These are phyloP conservation scores for Passiflora organensis DNA, from an alignment of 345 rosid genomes.

Conservation along the genomic window DNA sequence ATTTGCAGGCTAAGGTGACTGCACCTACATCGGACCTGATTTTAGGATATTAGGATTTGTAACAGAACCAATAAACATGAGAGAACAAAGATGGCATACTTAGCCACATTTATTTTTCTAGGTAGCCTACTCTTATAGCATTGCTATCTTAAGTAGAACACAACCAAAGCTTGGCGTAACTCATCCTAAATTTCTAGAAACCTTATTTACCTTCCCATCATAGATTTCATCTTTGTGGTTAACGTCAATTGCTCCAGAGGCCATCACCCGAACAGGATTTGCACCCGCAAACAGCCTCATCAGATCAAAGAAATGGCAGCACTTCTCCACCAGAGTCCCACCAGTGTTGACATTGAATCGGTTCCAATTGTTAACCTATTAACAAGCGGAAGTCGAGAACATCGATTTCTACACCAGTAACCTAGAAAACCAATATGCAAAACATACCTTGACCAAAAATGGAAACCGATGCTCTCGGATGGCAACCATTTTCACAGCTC, in stretches of 20 bases:
- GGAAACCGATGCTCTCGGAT: conserved; percentile 91
- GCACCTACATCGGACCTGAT: background rate
- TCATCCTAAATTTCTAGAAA: no score
- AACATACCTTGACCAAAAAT: conserved; percentile 77
- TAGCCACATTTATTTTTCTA: no score
- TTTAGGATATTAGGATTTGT: no score
- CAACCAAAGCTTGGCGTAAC: background rate
- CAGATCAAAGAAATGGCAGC: conserved; percentile 96
- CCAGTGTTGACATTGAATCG: conserved; percentile 85
- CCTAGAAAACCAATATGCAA: conserved; percentile 12
- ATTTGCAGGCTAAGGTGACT: background rate
- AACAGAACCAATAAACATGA: background rate
- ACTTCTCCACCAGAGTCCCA: conserved; percentile 94
- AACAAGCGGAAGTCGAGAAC: conserved; percentile 14
- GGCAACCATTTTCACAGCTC: conserved; percentile 81
- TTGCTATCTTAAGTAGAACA: background rate
- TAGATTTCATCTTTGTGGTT: conserved; percentile 88
- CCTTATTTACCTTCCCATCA: conserved; percentile 63
- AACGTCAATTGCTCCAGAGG: conserved; percentile 90
- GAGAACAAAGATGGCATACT: no score
- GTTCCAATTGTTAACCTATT: conserved; percentile 87
- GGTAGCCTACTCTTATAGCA: background rate
- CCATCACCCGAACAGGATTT: conserved; percentile 82
- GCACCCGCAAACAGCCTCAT: conserved; percentile 87
- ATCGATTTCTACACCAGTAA: conserved; percentile 4